Base-by-base conservation (phyloP, 2,329 filamentous ascomycete genomes). In the Hymenoscyphus albidus region DNA sequence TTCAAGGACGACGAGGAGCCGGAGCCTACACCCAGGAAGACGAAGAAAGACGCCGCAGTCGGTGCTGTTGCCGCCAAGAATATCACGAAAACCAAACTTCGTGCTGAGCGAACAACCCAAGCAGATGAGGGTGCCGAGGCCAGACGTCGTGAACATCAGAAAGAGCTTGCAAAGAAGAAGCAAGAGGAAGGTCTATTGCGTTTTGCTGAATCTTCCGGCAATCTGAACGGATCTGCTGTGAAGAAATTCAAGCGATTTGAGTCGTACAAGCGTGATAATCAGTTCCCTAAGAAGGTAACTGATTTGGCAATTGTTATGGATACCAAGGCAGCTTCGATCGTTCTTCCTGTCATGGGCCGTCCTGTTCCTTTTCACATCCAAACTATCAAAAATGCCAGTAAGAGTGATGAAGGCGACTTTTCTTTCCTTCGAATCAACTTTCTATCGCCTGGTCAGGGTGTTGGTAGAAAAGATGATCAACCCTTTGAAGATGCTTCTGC, bases 161-260 rank as follows among this genome's bases (percentile, higher is more conserved):
- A 93, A 76, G 91, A 97, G 74, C 84, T 92, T 18, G 91, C 93
- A 5, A 73, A 81, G 16, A 97, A 94, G 82, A 98, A 97, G 79
- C 93, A 96, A 73, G 88, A 89, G 71, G 91, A 97, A 72, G 95
- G 95, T 61, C 78, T 97, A 31, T 89, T 88, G 18, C 86, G 92
- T 68, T 99, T 96, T 75, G 87, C 92, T 54, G 92, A 96, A 74
- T 91, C 91, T 0, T 93, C 90, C 0, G 90, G 88, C 65, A 92
- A 89, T 64, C 83, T 94, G 69, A 95, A 97, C 73, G 95, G 94
- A 40, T 88, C 88, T n/a, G 90, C 95, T 70, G 90, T 96, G 76
- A 98, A 98, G 83, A 96, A 94, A 79, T 98, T 99, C 83, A 98
- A 98, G 81, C 91, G 93, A 63, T 99, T 98, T 75, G 95, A 99